Conservation (phyloP, 768 basidiomycete genomes). For the Butyriboletus loyo region DNA sequence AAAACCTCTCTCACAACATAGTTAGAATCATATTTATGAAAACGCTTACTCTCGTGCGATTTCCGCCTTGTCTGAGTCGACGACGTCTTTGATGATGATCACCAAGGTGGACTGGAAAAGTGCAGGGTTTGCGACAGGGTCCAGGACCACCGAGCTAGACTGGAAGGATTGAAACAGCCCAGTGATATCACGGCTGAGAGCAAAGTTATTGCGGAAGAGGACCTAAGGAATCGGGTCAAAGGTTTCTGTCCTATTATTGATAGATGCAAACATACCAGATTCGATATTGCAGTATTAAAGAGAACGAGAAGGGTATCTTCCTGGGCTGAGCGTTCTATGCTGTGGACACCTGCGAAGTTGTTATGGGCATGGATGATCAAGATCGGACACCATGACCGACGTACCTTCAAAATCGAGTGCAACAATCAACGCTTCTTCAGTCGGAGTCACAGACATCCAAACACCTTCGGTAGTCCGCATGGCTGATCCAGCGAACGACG, state of each 20-base stretch:
- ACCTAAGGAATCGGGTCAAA: conserved; percentile 37
- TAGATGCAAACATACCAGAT: conserved; percentile 40
- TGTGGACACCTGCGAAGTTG: conserved; percentile 51
- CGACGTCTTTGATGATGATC: conserved; percentile 69
- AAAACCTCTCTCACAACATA: not conserved
- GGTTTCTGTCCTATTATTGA: not conserved
- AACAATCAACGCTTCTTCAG: conserved; percentile 51
- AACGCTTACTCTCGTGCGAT: conserved; percentile 52
- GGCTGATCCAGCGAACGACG: conserved; percentile 62
- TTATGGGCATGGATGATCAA: not conserved
- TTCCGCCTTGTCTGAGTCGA: conserved; percentile 57
- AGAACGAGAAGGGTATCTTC: conserved; percentile 63
- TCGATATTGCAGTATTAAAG: conserved; percentile 65
- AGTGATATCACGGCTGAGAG: conserved; percentile 57
- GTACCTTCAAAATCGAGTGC: conserved; percentile 65
- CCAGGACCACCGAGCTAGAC: conserved; percentile 51
- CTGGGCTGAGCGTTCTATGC: conserved; percentile 59
- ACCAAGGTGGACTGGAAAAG: conserved; percentile 57
- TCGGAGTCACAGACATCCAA: conserved; percentile 66
- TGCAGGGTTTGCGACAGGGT: conserved; percentile 54
- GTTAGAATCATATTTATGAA: not conserved
- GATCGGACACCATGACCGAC: not conserved
- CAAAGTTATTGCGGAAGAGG: conserved; percentile 64
- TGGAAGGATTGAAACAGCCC: conserved; percentile 63
- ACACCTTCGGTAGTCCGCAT: conserved; percentile 66